A percentile compares a stretch with the other conserved stretches of the same genome.
phyloP scores from a whole-genome alignment of 495 filamentous ascomycete genomes.

The Delitschia confertaspora region DNA sequence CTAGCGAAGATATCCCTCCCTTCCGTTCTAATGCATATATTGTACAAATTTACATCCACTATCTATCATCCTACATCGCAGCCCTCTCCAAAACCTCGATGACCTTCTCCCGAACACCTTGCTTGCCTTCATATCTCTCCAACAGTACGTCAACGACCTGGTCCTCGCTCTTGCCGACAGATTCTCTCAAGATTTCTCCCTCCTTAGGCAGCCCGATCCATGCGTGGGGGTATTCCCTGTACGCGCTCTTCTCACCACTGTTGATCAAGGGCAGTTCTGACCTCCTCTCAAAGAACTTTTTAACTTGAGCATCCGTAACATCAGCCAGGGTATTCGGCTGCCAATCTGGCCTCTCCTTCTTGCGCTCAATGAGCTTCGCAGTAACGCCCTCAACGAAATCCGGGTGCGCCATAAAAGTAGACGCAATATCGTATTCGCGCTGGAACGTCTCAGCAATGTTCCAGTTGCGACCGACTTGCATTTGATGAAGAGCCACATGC shows the following conservation, averaged over 20 bases:
- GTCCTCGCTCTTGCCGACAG: constrained; percentile 30
- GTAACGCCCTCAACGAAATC: constrained; percentile 86
- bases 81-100: constrained; percentile 34
- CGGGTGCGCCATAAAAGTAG: constrained; percentile 72
- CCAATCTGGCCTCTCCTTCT: constrained; percentile 56
- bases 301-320: constrained; percentile 44
- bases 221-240: constrained; percentile 58
- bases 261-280: constrained; percentile 46
- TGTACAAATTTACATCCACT: neutral
- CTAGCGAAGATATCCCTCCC: no score
- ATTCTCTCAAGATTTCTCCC: constrained; percentile 48
- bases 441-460: constrained; percentile 71
- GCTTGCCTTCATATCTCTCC: constrained; percentile 32
- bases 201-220: constrained; percentile 67
- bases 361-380: constrained; percentile 56
- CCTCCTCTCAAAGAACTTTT: constrained; percentile 51
- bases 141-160: constrained; percentile 46
- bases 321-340: constrained; percentile 59
- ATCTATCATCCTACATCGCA: neutral
- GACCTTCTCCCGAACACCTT: constrained; percentile 40
- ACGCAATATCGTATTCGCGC: constrained; percentile 69
- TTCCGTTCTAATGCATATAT: no score
- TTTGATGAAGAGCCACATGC: constrained; percentile 68
- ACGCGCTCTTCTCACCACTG: constrained; percentile 39
- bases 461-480: constrained; percentile 69